Base-by-base conservation (phyloP, 306 rosid species). In the Dalbergia cultrata region DNA sequence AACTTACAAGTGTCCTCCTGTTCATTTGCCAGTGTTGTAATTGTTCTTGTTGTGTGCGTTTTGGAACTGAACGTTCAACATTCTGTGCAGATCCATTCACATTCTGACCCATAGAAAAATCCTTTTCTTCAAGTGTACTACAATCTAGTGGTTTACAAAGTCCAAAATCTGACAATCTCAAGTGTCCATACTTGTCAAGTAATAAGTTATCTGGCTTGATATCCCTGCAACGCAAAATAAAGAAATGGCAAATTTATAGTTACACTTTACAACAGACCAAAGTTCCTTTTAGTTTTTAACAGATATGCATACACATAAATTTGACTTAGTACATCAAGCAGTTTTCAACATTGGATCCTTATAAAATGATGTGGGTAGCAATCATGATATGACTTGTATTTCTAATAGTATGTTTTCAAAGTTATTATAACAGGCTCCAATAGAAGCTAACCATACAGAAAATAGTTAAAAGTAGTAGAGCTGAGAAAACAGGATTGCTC, bases 71-170 rank as follows among this genome's bases (percentile, higher is more conserved):
- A 21, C 78, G 78, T 14, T 82, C 92, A 74, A 89, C 94, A 85
- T 74, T 91, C 73, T 89, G 94, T 65, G 87, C 39, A 87, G 85
- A 72, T 34, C 88, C 98, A 88, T 86, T 90, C 19, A 22, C 75
- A 64, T 31, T 89, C 82, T 78, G 90, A 73, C 85, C 91, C 35
- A 83, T 7, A 49, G 97, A 88, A 85, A 96, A 90, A 70, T 96
- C 97, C 53, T 80, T 86, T 82, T 91, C 99, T 78, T 87, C 90
- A 34, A 96, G 87, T 47, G 85, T 87, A 86, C 94, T 96, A 87
- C 94, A 96, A 78, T 96, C 99, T 78, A 96, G 87, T 56, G 99
- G 99, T 87, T 96, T 96, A 85, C 99, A 96, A 68, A 96, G 90
- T 85, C 99, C 99, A 70, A 96, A 96, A 88, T 96, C 99, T 34